Evolutionary conservation across 1,139 yeast species (phyloP), one percentile per base, ranked within the genome.

Genomic region (Taphrina wiesneri): DNA sequence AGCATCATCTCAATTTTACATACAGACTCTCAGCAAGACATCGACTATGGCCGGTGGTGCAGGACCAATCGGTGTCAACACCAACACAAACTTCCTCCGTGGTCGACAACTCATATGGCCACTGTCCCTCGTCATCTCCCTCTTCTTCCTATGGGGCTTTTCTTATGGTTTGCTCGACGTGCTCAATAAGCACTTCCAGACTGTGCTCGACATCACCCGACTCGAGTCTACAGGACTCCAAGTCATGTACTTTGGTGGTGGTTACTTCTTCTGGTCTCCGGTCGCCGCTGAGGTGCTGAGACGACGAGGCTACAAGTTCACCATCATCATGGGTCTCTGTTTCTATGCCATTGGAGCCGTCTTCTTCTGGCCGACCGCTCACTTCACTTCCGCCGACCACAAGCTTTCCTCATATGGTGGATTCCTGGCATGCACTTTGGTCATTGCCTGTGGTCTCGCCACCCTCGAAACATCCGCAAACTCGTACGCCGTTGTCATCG

Each of bases 131-230:
- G 68, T 66, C 39, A 66, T 67, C 25, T 56, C 59, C 51, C 65
- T 66, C 52, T 66, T 66, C 61, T 66, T 66, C 52, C 63, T 57
- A 47, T 66, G 68, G 68, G 68, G 68, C 11, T 66, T 66, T 52
- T 67, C 68, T 4, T 66, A 66, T 25, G 68, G 68, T 36, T 59
- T 66, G 26, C 68, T 66, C 60, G 68, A 66, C 34, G 62, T 57
- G 23, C 68, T 66, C 56, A 66, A 66, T 53, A 56, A 56, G 32
- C 62, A 56, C 30, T 56, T 65, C 34, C 67, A 65, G 51, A 56
- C 36, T 4, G 67, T 65, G 15, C 51, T 65, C 17, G 45, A 54
- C 6, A 60, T 65, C 56, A 45, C 63, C 7, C 26, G 57, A n/a
- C 63, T 65, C 9, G 30, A 65, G 30, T 65, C 67, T 11, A 65